Conservation (phyloP, 2,329 filamentous ascomycete species). For the Pseudogymnoascus sp. region DNA sequence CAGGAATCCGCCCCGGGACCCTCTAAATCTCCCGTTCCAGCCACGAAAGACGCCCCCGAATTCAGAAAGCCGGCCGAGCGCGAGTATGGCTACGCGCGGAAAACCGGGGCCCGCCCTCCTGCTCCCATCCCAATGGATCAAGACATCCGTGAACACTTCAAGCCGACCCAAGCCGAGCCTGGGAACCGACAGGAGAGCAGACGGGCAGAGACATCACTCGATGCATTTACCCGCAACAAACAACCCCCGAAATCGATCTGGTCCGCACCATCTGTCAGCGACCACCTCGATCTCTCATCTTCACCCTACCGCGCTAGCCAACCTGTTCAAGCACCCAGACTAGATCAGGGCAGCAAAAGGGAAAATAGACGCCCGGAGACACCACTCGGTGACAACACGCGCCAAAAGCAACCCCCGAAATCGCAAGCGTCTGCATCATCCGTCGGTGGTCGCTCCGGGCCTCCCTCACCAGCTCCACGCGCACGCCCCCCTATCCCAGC, state of each 20-base stretch:
- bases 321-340: background rate
- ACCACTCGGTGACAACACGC: background rate
- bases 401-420: background rate
- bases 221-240: background rate
- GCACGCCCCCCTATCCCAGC: background rate
- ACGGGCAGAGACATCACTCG: background rate
- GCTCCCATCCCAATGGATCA: background rate
- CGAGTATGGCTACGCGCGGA: background rate
- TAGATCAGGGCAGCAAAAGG: too few species aligned
- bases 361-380: background rate
- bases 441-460: background rate
- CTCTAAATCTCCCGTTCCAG: background rate
- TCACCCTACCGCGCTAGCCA: background rate
- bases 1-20: background rate
- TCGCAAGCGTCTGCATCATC: background rate
- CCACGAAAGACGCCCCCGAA: background rate
- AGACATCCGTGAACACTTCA: background rate
- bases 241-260: too few species aligned
- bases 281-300: background rate
- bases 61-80: background rate
- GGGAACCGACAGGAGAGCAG: background rate
- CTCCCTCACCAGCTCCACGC: background rate
- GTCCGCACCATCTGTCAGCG: background rate
- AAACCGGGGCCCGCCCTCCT: background rate
- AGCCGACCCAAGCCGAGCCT: background rate